Conservation (phyloP, 2,329 filamentous ascomycete species). For the Kalaharituber pfeilii region DNA sequence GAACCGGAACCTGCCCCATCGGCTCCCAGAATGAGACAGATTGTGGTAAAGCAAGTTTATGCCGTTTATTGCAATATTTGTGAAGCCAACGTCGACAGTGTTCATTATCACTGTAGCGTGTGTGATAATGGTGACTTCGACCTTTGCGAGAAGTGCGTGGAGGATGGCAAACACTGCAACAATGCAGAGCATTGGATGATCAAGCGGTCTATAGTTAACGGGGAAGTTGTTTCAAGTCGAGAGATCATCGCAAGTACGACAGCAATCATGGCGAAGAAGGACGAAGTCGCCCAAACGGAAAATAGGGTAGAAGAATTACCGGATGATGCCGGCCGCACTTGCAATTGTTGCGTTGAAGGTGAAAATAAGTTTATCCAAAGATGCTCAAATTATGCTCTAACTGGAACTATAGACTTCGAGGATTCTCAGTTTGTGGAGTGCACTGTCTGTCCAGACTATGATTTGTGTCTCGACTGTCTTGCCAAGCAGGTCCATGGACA, state of each 20-base stretch:
- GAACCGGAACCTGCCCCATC: conserved; percentile 30
- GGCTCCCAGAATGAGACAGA: conserved; percentile 10
- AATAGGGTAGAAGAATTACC: neutral
- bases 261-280: neutral
- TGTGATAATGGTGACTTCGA: conserved; percentile 93
- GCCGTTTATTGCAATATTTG: conserved; percentile 92
- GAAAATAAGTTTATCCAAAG: conserved; percentile 2
- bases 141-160: conserved; percentile 65
- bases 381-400: conserved; percentile 8
- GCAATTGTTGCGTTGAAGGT: conserved; percentile 43
- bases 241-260: neutral
- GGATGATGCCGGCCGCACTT: conserved; percentile 38
- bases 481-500: conserved; percentile 64
- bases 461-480: conserved; percentile 76
- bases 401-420: conserved; percentile 39
- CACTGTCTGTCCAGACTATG: conserved; percentile 68
- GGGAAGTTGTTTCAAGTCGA: conserved; percentile 41
- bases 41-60: conserved; percentile 27
- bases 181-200: conserved; percentile 80
- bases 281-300: neutral
- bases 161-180: conserved; percentile 57
- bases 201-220: conserved; percentile 67
- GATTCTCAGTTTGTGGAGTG: conserved; percentile 77
- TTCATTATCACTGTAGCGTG: conserved; percentile 85
- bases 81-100: conserved; percentile 55